Conservation (phyloP, 352 stramenopile genomes). For the Globisporangium splendens region DNA sequence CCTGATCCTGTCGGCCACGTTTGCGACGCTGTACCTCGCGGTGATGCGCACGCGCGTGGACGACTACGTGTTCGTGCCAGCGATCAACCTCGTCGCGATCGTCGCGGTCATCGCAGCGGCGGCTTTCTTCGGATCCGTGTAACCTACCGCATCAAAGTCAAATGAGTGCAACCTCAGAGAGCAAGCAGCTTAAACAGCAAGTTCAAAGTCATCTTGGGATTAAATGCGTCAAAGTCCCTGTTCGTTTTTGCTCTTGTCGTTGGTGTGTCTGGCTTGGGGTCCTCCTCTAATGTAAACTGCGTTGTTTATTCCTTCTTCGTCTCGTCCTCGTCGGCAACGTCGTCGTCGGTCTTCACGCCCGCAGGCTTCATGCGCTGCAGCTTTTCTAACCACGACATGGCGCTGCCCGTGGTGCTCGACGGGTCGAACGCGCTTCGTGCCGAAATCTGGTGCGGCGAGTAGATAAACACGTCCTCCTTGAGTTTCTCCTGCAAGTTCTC, state of each 20-base stretch:
- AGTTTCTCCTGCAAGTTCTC: conserved; percentile 76
- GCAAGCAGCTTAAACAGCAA: not conserved
- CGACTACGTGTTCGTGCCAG: conserved; percentile 49
- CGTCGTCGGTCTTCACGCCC: conserved; percentile 32
- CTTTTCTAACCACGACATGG: conserved; percentile 85
- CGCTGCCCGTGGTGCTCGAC: conserved; percentile 57
- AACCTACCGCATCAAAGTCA: not conserved
- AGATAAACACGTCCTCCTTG: conserved; percentile 84
- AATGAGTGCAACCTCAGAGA: no score
- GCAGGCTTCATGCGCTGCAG: conserved; percentile 84
- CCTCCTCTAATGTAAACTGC: conserved; percentile 17
- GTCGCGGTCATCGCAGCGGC: conserved; percentile 28
- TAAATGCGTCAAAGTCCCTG: conserved; percentile 1
- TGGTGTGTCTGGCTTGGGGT: conserved; percentile 2
- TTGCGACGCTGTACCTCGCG: conserved; percentile 53
- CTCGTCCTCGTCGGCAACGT: conserved; percentile 25
- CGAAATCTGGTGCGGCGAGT: conserved; percentile 72
- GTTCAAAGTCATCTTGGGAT: conserved; percentile 1
- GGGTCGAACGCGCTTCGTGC: conserved; percentile 66
- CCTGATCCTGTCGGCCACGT: conserved; percentile 41
- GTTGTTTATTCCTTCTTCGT: conserved; percentile 15
- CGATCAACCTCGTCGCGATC: conserved; percentile 47
- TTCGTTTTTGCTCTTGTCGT: conserved; percentile 5
- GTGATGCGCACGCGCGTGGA: conserved; percentile 43
- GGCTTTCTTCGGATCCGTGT: not conserved